Evolutionary conservation across 352 stramenopile genomes (phyloP).

Genomic region (Globisporangium parvum): DNA sequence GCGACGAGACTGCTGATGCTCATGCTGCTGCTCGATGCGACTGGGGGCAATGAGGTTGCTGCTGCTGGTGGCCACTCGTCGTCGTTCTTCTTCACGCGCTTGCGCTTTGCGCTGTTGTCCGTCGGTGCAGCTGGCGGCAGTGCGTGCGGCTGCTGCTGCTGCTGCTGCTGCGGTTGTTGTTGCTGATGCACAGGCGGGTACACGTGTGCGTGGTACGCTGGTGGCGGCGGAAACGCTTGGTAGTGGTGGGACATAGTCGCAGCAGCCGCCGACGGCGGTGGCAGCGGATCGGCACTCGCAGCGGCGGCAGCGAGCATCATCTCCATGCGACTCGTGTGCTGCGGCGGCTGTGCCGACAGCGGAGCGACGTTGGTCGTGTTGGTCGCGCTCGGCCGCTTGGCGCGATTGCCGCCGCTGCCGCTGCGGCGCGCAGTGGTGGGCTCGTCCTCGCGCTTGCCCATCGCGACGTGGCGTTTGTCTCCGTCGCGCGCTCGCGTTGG

Average conservation of each 20-base stretch:
- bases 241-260: neutral
- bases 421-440: neutral
- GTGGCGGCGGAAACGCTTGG: neutral
- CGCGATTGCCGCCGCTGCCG: conserved; percentile 18
- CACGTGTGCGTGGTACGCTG: conserved; percentile 4
- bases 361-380: neutral
- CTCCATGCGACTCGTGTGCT: conserved; percentile 44
- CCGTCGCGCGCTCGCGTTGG: neutral
- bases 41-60: neutral
- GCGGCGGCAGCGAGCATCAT: conserved; percentile 30
- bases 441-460: conserved; percentile 35
- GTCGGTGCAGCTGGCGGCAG: too few relatives aligned
- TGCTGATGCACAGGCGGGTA: neutral
- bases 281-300: conserved; percentile 2
- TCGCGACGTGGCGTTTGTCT: too few relatives aligned
- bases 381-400: conserved; percentile 17
- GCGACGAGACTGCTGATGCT: conserved; percentile 16
- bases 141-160: neutral
- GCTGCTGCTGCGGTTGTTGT: conserved; percentile 6
- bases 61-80: conserved; percentile 10
- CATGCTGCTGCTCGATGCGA: conserved; percentile 7
- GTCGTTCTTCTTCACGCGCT: conserved; percentile 45
- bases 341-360: too few relatives aligned
- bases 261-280: neutral
- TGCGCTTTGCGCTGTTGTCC: conserved; percentile 26